Percentiles rank a stretch among this genome's conserved stretches.
These are phyloP conservation scores for Pseudozyma sp. DNA, from an alignment of 1,284 basidiomycete species.

Conservation along the genomic window DNA sequence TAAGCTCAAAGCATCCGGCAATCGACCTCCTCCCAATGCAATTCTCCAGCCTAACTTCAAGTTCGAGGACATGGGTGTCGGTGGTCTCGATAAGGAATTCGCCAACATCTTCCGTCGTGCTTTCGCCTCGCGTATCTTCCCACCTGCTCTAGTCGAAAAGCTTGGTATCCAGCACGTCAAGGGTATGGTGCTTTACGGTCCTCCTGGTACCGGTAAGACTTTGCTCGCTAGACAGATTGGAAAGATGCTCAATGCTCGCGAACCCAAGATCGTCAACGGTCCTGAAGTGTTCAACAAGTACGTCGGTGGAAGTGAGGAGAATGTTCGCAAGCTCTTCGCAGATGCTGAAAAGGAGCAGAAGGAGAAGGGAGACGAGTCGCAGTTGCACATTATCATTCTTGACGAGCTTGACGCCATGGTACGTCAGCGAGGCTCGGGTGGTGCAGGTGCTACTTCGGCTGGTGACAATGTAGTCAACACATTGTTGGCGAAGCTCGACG, in stretches of 20 bases:
- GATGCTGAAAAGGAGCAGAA: constrained; percentile 99
- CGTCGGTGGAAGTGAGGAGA: constrained; percentile 98
- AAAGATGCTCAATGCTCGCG: constrained; percentile 97
- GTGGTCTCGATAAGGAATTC: constrained; percentile 95
- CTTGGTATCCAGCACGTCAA: constrained; percentile 99
- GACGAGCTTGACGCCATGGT: constrained; percentile 99
- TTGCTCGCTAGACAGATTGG: constrained; percentile 98
- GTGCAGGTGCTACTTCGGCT: constrained; percentile 84
- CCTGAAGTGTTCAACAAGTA: constrained; percentile 98
- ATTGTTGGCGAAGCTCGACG: constrained; percentile 99
- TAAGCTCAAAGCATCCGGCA: constrained; percentile 91
- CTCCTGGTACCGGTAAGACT: constrained; percentile 98
- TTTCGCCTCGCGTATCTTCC: constrained; percentile 97
- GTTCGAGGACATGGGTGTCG: constrained; percentile 99
- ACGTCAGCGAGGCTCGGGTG: constrained; percentile 82
- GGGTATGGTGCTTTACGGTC: constrained; percentile 93
- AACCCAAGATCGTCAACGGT: constrained; percentile 98
- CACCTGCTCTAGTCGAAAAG: constrained; percentile 94
- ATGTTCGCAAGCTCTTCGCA: constrained; percentile 94
- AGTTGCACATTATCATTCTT: constrained; percentile 98
- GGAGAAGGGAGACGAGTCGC: constrained; percentile 97
- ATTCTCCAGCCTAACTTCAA: constrained; percentile 99
- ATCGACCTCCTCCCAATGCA: constrained; percentile 92
- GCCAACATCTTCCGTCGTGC: constrained; percentile 97
- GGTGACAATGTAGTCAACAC: constrained; percentile 99